Conservation (phyloP, 306 rosid genomes). For the Malus sieversii region DNA sequence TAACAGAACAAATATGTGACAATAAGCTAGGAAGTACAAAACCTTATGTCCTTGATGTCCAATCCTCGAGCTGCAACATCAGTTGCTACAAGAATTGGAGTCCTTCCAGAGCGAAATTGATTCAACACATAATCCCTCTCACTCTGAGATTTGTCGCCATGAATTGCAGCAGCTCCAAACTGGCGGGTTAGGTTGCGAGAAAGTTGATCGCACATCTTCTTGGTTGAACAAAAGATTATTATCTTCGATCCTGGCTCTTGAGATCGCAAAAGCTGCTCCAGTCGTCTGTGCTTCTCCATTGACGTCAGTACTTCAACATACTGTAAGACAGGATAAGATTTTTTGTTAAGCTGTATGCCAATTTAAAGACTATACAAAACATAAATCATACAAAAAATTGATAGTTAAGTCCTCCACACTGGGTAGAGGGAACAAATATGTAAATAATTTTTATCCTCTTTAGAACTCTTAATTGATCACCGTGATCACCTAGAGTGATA, state of each 20-base stretch:
- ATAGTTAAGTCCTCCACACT: neutral
- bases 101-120: conserved; percentile 80
- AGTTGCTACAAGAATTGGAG: conserved; percentile 95
- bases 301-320: conserved; percentile 73
- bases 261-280: conserved; percentile 83
- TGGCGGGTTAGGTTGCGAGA: conserved; percentile 86
- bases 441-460: neutral
- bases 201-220: conserved; percentile 99
- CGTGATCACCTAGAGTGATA: neutral
- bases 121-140: conserved; percentile 88
- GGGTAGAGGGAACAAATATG: neutral
- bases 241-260: conserved; percentile 93
- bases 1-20: neutral
- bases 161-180: conserved; percentile 96
- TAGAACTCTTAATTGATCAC: neutral
- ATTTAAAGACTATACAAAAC: conserved; percentile 5
- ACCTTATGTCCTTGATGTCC: conserved; percentile 97
- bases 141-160: conserved; percentile 95
- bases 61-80: conserved; percentile 98
- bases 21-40: conserved; percentile 3
- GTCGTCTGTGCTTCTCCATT: conserved; percentile 71
- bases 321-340: conserved; percentile 27
- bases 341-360: neutral
- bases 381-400: neutral
- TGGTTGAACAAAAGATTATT: conserved; percentile 88